These are phyloP conservation scores for Tricholoma flavovirens DNA, from an alignment of 768 basidiomycete species.

Conservation along the genomic window DNA sequence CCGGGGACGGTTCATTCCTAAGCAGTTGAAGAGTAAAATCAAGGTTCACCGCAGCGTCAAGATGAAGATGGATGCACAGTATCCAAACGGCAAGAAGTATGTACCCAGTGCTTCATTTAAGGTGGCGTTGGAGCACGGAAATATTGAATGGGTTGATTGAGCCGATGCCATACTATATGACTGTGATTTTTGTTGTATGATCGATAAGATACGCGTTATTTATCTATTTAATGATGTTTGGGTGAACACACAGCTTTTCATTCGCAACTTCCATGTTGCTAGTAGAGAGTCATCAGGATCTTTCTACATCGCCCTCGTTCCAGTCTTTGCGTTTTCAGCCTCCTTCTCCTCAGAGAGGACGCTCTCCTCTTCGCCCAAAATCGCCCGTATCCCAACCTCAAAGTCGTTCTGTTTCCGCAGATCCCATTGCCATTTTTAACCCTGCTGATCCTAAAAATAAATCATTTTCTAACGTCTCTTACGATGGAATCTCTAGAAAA, in stretches of 20 bases:
- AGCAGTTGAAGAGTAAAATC: constrained; percentile 31
- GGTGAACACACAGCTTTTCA: not conserved
- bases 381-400: constrained; percentile 14
- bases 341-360: constrained; percentile 4
- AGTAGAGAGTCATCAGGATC: constrained; percentile 34
- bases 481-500: constrained; percentile 7
- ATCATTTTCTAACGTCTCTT: constrained; percentile 5
- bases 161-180: not conserved
- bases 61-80: constrained; percentile 47
- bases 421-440: constrained; percentile 3
- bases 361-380: constrained; percentile 2
- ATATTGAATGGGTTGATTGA: constrained; percentile 18
- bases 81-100: constrained; percentile 30
- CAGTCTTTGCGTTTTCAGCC: not conserved
- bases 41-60: constrained; percentile 47
- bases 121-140: constrained; percentile 8
- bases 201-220: no score
- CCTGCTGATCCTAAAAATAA: constrained; percentile 2
- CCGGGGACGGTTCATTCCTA: constrained; percentile 33
- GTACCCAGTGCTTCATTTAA: constrained; percentile 32
- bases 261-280: constrained; percentile 30
- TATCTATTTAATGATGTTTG: no score
- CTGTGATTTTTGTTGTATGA: no score
- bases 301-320: not conserved
- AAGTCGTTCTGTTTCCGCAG: constrained; percentile 2